phyloP scores from a whole-genome alignment of 768 basidiomycete genomes.

The Lentinula edodes region DNA sequence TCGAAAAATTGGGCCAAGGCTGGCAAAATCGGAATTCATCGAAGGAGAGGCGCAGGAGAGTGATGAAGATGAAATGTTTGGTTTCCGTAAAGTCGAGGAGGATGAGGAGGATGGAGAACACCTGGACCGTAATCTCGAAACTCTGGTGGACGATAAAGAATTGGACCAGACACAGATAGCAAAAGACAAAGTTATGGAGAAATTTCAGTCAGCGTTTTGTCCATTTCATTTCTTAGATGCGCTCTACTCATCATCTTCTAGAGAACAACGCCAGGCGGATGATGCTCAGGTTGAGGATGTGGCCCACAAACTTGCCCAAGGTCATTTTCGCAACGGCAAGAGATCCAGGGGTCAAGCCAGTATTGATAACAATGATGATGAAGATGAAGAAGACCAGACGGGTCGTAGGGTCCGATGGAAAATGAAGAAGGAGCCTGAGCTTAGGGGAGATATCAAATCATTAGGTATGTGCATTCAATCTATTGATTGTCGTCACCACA shows the following conservation, averaged over 20 bases:
- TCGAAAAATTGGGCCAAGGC: constrained; percentile 16
- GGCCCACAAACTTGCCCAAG: constrained; percentile 55
- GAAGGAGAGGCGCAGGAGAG: constrained; percentile 77
- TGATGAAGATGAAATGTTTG: constrained; percentile 71
- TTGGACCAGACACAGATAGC: constrained; percentile 63
- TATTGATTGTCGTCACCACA: background rate
- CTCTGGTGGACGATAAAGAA: constrained; percentile 62
- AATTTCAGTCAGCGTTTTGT: constrained; percentile 50
- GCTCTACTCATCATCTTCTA: constrained; percentile 20
- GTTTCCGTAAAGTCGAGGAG: constrained; percentile 47
- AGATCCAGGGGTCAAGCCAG: constrained; percentile 58
- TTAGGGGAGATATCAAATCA: constrained; percentile 58
- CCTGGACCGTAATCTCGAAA: constrained; percentile 51
- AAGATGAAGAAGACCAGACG: constrained; percentile 55
- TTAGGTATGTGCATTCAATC: constrained; percentile 40
- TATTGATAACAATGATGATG: constrained; percentile 65
- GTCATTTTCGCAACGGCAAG: constrained; percentile 45
- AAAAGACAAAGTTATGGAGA: constrained; percentile 60
- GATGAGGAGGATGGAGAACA: constrained; percentile 66
- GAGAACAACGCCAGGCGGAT: constrained; percentile 62
- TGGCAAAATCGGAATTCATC: constrained; percentile 38
- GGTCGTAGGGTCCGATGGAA: constrained; percentile 39
- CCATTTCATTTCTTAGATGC: background rate
- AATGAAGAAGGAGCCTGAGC: constrained; percentile 45
- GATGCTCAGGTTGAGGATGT: constrained; percentile 54